Percentiles rank a stretch among this genome's conserved stretches.
Evolutionary conservation across 495 filamentous ascomycete genomes (phyloP).

Genomic region (Tuber borchii): DNA sequence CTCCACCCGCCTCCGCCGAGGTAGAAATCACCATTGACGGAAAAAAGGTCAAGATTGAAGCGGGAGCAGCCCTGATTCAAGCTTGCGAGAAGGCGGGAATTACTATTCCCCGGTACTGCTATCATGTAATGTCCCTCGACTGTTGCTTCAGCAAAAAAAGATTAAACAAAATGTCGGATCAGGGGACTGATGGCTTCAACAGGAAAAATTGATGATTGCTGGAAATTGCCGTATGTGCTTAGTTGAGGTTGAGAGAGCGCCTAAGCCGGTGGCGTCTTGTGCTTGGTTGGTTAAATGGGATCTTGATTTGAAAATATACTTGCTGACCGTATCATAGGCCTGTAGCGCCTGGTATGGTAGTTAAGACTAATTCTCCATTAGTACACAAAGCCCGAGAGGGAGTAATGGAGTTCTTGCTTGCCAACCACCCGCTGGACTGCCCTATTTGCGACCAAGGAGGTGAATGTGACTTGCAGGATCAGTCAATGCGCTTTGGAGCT

Average conservation of each 20-base stretch:
- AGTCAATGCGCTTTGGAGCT: constrained; percentile 96
- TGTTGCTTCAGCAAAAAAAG: constrained; percentile 13
- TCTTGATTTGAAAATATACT: constrained; percentile 4
- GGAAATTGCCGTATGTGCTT: constrained; percentile 99
- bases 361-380: constrained; percentile 92
- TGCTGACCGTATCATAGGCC: constrained; percentile 49
- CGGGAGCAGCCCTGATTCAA: constrained; percentile 90
- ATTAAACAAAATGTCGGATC: constrained; percentile 6
- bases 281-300: constrained; percentile 53
- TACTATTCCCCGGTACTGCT: constrained; percentile 91
- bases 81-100: constrained; percentile 95
- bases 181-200: constrained; percentile 41
- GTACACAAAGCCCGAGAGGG: constrained; percentile 96
- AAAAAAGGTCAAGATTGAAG: constrained; percentile 41
- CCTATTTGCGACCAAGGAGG: constrained; percentile 97
- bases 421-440: constrained; percentile 96
- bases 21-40: constrained; percentile 42
- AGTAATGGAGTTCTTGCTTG: constrained; percentile 96
- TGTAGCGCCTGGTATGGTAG: constrained; percentile 95
- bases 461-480: constrained; percentile 97
- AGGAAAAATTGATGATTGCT: constrained; percentile 85
- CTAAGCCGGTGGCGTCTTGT: constrained; percentile 96
- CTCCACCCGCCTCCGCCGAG: constrained; percentile 29
- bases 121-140: constrained; percentile 62
- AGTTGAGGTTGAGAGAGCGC: constrained; percentile 90